Evolutionary conservation across 441 rosid species (phyloP).

Genomic region (Eruca vesicaria): DNA sequence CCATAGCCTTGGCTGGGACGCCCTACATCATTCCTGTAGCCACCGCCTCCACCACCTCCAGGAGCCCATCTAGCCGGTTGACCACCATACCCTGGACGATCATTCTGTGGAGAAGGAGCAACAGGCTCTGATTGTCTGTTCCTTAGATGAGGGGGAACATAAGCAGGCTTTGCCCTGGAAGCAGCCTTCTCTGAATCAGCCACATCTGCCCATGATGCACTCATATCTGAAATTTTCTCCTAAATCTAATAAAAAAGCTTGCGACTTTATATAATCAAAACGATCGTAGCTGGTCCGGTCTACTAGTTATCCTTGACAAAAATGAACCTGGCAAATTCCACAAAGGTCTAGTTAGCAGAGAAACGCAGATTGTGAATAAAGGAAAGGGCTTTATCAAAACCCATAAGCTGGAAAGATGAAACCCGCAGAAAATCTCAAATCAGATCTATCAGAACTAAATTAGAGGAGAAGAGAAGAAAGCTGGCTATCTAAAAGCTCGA

Average conservation of each 20-base stretch:
- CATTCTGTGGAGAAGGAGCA: slow-evolving; percentile 29
- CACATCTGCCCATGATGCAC: slow-evolving; percentile 45
- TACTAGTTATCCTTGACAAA: slow-evolving; percentile 8
- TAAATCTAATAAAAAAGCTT: slow-evolving; percentile 8
- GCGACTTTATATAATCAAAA: neutral
- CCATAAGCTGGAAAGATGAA: slow-evolving; percentile 14
- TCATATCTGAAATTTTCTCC: slow-evolving; percentile 29
- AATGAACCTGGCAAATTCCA: slow-evolving; percentile 33
- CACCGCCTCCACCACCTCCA: slow-evolving; percentile 35
- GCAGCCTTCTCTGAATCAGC: slow-evolving; percentile 38
- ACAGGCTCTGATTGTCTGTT: slow-evolving; percentile 43
- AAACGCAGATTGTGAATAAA: neutral
- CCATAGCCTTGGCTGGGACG: slow-evolving; percentile 33
- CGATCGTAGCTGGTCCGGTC: neutral
- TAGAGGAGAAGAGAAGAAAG: neutral
- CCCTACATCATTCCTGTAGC: slow-evolving; percentile 42
- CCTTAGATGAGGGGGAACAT: slow-evolving; percentile 59
- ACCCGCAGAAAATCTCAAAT: slow-evolving; percentile 12
- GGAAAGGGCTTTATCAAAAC: neutral
- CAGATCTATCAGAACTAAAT: slow-evolving; percentile 3
- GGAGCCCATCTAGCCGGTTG: slow-evolving; percentile 36
- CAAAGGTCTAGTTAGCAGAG: slow-evolving; percentile 12
- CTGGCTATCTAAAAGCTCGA: neutral
- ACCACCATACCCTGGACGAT: slow-evolving; percentile 29
- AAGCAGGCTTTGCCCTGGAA: slow-evolving; percentile 35